Conservation (phyloP, 768 basidiomycete genomes). For the Suillus lakei region DNA sequence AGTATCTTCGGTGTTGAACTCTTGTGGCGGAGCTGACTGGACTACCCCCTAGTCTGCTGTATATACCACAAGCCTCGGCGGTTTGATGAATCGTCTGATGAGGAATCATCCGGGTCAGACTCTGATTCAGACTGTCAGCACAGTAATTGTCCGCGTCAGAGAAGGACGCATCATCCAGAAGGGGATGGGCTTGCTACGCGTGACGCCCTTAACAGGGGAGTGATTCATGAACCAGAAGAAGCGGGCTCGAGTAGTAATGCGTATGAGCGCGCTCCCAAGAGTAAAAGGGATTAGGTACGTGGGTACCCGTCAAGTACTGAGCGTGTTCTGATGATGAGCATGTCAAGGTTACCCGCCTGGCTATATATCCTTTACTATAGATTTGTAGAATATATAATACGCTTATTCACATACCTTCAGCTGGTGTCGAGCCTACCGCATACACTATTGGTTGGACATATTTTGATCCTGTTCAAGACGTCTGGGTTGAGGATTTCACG, state of each 20-base stretch:
- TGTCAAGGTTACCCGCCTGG: neutral
- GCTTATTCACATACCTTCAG: neutral
- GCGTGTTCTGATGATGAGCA: neutral
- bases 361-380: neutral
- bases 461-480: neutral
- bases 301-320: neutral
- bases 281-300: conserved; percentile 12
- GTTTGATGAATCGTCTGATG: conserved; percentile 80
- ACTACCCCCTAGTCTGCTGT: conserved; percentile 76
- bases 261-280: conserved; percentile 49
- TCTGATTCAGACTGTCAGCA: conserved; percentile 36
- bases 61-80: conserved; percentile 85
- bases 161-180: conserved; percentile 12
- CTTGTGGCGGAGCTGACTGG: conserved; percentile 1
- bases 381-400: conserved; percentile 1
- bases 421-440: neutral
- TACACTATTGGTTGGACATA: neutral
- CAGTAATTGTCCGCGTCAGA: conserved; percentile 6
- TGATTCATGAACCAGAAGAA: conserved; percentile 24
- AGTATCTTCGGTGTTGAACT: conserved; percentile 32
- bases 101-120: conserved; percentile 57
- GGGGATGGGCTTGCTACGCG: conserved; percentile 11
- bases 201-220: conserved; percentile 12
- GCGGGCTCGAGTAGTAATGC: conserved; percentile 46
- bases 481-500: too few relatives aligned